These are phyloP conservation scores for Populus tremula DNA, from an alignment of 345 rosid species.

Conservation along the genomic window DNA sequence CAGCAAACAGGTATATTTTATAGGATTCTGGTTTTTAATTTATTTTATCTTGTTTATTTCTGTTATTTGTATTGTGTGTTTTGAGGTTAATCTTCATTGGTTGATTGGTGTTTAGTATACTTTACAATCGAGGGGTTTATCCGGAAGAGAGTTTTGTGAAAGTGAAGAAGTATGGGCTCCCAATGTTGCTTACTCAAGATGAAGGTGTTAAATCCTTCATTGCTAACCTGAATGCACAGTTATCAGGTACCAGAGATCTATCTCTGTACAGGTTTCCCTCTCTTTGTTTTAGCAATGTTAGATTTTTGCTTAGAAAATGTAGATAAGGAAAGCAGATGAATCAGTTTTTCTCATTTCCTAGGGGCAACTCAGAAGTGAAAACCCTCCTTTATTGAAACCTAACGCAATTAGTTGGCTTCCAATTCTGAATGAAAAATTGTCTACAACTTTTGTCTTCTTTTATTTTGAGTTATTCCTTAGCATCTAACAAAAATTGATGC, in stretches of 20 bases:
- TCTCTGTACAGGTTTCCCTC: background rate
- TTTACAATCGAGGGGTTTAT: slow-evolving; percentile 93
- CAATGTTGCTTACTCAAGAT: slow-evolving; percentile 83
- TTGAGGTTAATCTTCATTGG: slow-evolving; percentile 3
- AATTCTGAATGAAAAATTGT: background rate
- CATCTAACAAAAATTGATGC: background rate
- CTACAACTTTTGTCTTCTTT: background rate
- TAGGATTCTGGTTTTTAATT: background rate
- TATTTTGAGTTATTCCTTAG: background rate
- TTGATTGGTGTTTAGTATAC: slow-evolving; percentile 47
- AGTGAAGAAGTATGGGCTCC: slow-evolving; percentile 97
- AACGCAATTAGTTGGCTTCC: no score
- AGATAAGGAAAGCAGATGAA: background rate
- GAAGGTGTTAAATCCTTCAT: slow-evolving; percentile 83
- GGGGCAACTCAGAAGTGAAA: background rate
- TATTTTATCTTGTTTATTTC: background rate
- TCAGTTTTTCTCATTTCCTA: background rate
- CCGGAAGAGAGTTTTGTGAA: slow-evolving; percentile 87
- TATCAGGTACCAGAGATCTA: slow-evolving; percentile 53
- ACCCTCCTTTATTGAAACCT: background rate
- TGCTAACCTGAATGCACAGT: slow-evolving; percentile 61
- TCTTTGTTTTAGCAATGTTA: background rate
- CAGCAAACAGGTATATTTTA: slow-evolving; percentile 76
- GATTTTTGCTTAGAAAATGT: no score
- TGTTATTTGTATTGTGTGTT: background rate